These are phyloP conservation scores for Gynandropsis gynandra DNA, from an alignment of 345 rosid species.

Conservation along the genomic window DNA sequence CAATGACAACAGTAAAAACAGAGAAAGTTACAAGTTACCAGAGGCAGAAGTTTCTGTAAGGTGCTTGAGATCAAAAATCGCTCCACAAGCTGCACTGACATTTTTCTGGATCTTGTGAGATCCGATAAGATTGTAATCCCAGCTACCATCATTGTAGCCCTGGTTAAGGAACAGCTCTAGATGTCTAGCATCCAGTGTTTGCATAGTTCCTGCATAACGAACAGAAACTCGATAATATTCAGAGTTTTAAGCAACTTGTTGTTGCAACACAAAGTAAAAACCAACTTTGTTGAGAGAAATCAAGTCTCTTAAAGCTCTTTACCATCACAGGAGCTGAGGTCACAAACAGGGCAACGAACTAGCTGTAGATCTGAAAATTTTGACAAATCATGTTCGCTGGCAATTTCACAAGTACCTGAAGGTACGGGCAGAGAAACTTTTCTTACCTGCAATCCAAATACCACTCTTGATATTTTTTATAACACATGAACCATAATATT, in stretches of 20 bases:
- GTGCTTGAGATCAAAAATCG: slow-evolving; percentile 52
- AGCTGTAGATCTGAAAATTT: slow-evolving; percentile 77
- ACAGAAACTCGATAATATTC: slow-evolving; percentile 8
- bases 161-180: slow-evolving; percentile 55
- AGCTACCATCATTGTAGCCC: slow-evolving; percentile 44
- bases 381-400: slow-evolving; percentile 13
- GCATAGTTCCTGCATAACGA: slow-evolving; percentile 74
- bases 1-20: background rate
- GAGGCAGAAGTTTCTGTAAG: slow-evolving; percentile 37
- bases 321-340: slow-evolving; percentile 85
- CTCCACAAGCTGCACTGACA: slow-evolving; percentile 48
- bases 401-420: background rate
- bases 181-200: slow-evolving; percentile 85
- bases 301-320: slow-evolving; percentile 1
- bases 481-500: slow-evolving; percentile 45
- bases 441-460: slow-evolving; percentile 87
- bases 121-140: slow-evolving; percentile 56
- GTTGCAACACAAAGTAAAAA: background rate
- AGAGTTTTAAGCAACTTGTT: background rate
- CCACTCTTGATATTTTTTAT: slow-evolving; percentile 62
- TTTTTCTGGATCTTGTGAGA: slow-evolving; percentile 33
- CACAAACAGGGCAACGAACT: slow-evolving; percentile 93
- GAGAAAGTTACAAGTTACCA: slow-evolving; percentile 30
- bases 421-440: slow-evolving; percentile 1
- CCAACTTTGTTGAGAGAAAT: background rate